Percentiles rank a stretch among this genome's conserved stretches.
Evolutionary conservation across 495 filamentous ascomycete genomes (phyloP).

Genomic region (Aspergillus saccharolyticus): DNA sequence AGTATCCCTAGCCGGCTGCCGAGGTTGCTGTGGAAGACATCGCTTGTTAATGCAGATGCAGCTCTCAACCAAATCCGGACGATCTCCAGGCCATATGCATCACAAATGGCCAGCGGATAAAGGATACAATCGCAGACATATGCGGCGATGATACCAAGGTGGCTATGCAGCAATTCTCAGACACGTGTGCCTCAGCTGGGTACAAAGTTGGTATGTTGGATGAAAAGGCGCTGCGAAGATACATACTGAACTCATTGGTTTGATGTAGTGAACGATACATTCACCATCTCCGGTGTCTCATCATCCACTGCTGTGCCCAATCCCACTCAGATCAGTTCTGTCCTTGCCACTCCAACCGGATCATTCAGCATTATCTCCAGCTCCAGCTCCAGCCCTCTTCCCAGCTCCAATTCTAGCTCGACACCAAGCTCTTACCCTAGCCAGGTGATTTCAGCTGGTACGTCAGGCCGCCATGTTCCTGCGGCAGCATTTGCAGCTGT

Average conservation of each 20-base stretch:
- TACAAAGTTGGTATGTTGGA: conserved; percentile 33
- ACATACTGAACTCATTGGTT: not conserved
- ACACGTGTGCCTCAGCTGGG: conserved; percentile 28
- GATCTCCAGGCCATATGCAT: conserved; percentile 30
- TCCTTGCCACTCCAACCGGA: conserved; percentile 16
- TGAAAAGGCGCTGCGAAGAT: not conserved
- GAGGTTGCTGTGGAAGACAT: not conserved
- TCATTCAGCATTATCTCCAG: conserved; percentile 12
- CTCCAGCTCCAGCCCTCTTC: conserved; percentile 7
- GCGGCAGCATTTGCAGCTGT: conserved; percentile 35
- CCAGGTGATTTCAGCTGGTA: conserved; percentile 16
- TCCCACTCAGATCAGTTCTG: conserved; percentile 19
- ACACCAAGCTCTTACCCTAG: conserved; percentile 9
- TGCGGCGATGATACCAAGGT: conserved; percentile 26
- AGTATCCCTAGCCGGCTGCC: not conserved
- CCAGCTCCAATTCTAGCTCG: conserved; percentile 8
- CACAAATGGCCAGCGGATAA: conserved; percentile 23
- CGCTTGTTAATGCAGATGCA: conserved; percentile 19
- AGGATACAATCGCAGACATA: conserved; percentile 25
- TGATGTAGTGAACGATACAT: conserved; percentile 1
- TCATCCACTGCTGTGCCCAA: conserved; percentile 16
- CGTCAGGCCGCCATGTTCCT: conserved; percentile 30
- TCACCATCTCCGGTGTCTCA: conserved; percentile 10
- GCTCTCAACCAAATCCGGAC: conserved; percentile 23
- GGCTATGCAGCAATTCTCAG: conserved; percentile 30